Evolutionary conservation across 306 rosid species (phyloP), one percentile per base, ranked within the genome.

Genomic region (Fragaria nilgerrensis): DNA sequence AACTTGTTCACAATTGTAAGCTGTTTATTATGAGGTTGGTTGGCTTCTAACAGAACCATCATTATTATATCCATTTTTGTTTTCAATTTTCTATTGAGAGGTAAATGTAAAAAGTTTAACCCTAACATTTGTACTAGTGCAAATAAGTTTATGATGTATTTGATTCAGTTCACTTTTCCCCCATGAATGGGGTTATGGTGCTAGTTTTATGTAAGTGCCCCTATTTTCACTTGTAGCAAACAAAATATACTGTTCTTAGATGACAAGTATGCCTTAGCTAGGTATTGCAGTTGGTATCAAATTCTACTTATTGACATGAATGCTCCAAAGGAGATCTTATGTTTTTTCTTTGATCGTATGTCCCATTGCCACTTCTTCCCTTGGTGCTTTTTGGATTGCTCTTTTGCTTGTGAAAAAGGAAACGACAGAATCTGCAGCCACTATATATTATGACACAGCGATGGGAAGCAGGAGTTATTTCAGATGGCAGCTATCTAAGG

Each of bases 1-100:
- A 44, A 75, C 59, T 75, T 75, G 78, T 62, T 75, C 78, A 75
- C 70, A 75, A 75, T 50, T 63, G 78, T 75, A 63, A 75, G 78
- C 70, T 75, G 78, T 44, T 61, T 62, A 19, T 62, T 62, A 19
- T 75, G 70, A 67, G 50, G 58, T 75, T 45, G 78, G 32, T 29
- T 62, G 78, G 34, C 47, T 47, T 62, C 67, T 45, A 74, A 43
- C 43, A 74, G 67, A 61, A 27, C 32, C 70, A 61, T 74, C 67
- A 61, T 74, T 23, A 20, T 27, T 75, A 22, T 47, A 29, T 75
- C 59, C 32, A n/a, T 4, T 1, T 74, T 73, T 56, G 47, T 37
- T 23, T 39, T 23, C 23, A 23, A 3, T 45, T 37, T 55, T 37
- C 53, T 7, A 19, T 73, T 55, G 52, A 50, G 23, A 53, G 20